Evolutionary conservation across 768 basidiomycete genomes (phyloP).

Genomic region (Dioszegia hungarica): DNA sequence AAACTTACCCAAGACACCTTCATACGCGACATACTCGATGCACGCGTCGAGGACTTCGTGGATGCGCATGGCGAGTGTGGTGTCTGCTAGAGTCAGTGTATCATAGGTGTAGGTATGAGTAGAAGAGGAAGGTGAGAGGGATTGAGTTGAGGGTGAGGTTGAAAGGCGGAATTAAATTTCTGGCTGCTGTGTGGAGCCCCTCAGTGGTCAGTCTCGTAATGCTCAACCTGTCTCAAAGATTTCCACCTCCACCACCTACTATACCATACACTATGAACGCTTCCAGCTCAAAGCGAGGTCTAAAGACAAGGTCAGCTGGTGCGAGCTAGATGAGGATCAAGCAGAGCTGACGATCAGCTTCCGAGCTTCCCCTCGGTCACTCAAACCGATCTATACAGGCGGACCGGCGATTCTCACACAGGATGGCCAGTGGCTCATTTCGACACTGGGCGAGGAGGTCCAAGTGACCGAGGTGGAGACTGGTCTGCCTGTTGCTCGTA

Average conservation of each 20-base stretch:
- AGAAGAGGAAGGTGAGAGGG: background rate
- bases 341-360: constrained; percentile 24
- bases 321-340: constrained; percentile 2
- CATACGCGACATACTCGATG: constrained; percentile 36
- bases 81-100: background rate
- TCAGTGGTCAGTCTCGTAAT: too few species aligned
- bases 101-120: background rate
- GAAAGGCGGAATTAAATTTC: background rate
- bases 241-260: background rate
- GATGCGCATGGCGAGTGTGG: constrained; percentile 26
- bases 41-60: constrained; percentile 38
- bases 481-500: constrained; percentile 71
- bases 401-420: constrained; percentile 75
- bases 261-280: constrained; percentile 27
- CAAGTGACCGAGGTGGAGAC: constrained; percentile 72
- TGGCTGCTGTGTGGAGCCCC: background rate
- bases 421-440: constrained; percentile 74
- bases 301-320: constrained; percentile 41
- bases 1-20: constrained; percentile 42
- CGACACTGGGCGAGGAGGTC: constrained; percentile 80
- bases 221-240: background rate
- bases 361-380: constrained; percentile 44
- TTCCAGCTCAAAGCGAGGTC: constrained; percentile 15
- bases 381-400: constrained; percentile 73
- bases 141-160: background rate